These are phyloP conservation scores for Fusarium globosum DNA, from an alignment of 2,329 filamentous ascomycete genomes.

Conservation along the genomic window DNA sequence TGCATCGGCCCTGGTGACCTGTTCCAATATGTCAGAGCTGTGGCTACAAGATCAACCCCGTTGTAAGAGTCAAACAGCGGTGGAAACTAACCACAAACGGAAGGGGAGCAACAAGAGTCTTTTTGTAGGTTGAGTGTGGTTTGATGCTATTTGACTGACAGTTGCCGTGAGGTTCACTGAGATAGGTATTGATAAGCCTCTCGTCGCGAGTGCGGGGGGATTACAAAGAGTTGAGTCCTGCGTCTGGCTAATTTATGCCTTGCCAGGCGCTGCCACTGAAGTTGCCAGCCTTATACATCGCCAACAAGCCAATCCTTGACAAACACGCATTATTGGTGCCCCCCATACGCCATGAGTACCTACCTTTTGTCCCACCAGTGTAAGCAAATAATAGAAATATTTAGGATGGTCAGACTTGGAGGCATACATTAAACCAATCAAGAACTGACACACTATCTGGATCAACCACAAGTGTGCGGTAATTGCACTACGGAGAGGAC, in stretches of 20 bases:
- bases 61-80: background rate
- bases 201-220: background rate
- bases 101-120: background rate
- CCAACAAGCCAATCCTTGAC: background rate
- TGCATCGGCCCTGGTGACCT: no score
- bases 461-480: background rate
- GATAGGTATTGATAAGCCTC: no score
- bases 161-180: background rate
- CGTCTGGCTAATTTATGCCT: background rate
- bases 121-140: background rate
- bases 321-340: background rate
- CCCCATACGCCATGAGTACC: background rate
- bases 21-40: no score
- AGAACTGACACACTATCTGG: background rate
- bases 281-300: background rate
- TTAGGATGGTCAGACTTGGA: background rate
- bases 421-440: background rate
- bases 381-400: background rate
- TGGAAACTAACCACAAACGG: background rate
- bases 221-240: accelerated
- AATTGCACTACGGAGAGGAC: background rate
- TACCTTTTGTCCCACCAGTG: background rate
- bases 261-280: background rate
- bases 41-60: background rate
- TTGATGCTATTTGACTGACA: background rate